Evolutionary conservation across 495 filamentous ascomycete species (phyloP), one percentile per base, ranked within the genome.

Genomic region (Zalerion maritima): DNA sequence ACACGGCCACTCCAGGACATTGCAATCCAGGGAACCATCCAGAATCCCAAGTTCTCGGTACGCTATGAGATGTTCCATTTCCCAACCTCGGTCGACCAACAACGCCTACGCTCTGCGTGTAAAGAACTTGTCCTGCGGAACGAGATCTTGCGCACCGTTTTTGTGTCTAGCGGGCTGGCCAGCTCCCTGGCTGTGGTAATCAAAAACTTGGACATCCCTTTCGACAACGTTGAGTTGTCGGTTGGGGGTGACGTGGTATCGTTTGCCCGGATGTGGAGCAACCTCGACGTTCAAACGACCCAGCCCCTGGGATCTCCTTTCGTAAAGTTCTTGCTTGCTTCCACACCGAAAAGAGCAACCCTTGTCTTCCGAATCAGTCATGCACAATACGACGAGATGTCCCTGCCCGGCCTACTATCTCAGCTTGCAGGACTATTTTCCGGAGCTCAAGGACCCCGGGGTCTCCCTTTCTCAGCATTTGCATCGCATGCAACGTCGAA

Each of bases 331-430:
- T 58, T 74, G 26, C 55, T 76, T 33, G 59, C 58, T 29, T 57
- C 61, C 35, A 61, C 58, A 29, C 45, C 46, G 5, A 57, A 49
- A 9, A 47, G 63, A 21, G 56, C 69, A 43, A 66, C 62, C n/a
- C 72, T 84, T 24, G 48, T 69, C 31, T 57, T 84, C 28, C 62
- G 75, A 3, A 59, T 82, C 4, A 81, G 75, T 0, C 78, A 84
- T 45, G 73, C 78, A 0, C 78, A 82, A 32, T 84, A 77, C 41
- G 78, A 82, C 38, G 78, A 74, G 20, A 62, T 81, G 1, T 81
- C 67, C 40, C 58, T 84, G 4, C 65, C 75, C 1, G 58, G 58
- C 18, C 65, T 81, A 11, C 60, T 80, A 29, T 61, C 22, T 19
- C 50, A 62, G 34, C 47, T 62, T 5, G 45, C 50, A 2, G 35